phyloP scores from a whole-genome alignment of 257 asterid species.

The Solanum tarijense region DNA sequence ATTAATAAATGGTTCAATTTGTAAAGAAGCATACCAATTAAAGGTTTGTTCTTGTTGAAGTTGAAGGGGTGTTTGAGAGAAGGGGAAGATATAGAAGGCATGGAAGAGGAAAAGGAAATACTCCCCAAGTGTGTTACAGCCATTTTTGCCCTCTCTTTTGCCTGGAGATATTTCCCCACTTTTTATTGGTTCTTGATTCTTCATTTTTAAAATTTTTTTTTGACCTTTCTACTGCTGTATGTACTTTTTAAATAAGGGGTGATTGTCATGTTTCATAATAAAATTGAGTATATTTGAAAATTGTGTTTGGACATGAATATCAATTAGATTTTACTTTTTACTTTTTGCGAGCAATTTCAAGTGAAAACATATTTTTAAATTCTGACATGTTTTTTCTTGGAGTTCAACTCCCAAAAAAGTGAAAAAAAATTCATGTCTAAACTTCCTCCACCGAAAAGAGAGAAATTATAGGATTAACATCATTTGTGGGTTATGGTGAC shows the following conservation, averaged over 20 bases:
- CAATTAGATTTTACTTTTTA: no score
- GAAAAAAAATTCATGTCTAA: no score
- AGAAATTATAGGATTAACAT: neutral
- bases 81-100: constrained; percentile 18
- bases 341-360: no score
- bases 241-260: neutral
- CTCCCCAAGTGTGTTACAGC: constrained; percentile 25
- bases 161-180: neutral
- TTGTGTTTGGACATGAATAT: neutral
- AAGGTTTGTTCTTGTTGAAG: constrained; percentile 12
- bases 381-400: no score
- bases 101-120: constrained; percentile 31
- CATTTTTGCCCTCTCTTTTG: constrained; percentile 12
- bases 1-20: neutral
- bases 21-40: constrained; percentile 28
- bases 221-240: neutral
- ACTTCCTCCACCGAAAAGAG: neutral
- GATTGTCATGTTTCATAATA: neutral
- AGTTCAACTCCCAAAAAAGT: no score
- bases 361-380: no score
- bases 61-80: constrained; percentile 9
- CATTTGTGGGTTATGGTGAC: neutral
- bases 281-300: no score
- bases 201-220: neutral
- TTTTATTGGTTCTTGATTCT: neutral